Evolutionary conservation across 176 grass and related monocot species (phyloP).

Genomic region (Elymus sibiricus): DNA sequence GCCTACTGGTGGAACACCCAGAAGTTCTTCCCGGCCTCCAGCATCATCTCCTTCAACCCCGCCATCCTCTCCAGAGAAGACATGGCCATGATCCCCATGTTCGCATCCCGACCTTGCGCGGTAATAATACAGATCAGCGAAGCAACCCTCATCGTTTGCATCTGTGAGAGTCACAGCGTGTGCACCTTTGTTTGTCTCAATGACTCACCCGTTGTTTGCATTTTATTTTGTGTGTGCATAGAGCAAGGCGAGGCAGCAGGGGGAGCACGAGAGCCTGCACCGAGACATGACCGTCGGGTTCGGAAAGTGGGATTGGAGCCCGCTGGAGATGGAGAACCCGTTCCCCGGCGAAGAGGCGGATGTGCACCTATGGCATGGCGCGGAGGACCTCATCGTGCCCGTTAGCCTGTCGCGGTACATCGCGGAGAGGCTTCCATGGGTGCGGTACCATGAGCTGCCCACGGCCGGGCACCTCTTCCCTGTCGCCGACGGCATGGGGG

Average conservation of each 20-base stretch:
- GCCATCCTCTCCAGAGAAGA: constrained; percentile 41
- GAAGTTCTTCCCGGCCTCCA: constrained; percentile 68
- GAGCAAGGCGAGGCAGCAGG: constrained; percentile 44
- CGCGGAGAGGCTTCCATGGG: constrained; percentile 56
- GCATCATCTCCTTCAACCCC: constrained; percentile 41
- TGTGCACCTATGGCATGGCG: constrained; percentile 84
- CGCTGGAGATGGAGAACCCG: constrained; percentile 69
- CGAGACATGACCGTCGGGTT: background rate
- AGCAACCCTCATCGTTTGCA: background rate
- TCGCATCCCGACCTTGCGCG: constrained; percentile 21
- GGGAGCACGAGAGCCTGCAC: constrained; percentile 5
- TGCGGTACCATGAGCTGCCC: constrained; percentile 78
- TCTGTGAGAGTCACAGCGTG: background rate
- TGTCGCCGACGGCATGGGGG: constrained; percentile 50
- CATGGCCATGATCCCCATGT: constrained; percentile 40
- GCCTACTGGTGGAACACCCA: constrained; percentile 93
- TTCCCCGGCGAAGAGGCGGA: constrained; percentile 58
- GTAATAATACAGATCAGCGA: background rate
- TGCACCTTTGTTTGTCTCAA: background rate
- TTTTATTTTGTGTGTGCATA: background rate
- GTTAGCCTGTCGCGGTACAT: constrained; percentile 63
- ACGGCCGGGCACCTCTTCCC: constrained; percentile 68
- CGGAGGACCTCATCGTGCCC: constrained; percentile 69
- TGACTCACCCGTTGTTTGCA: background rate
- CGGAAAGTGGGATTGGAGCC: constrained; percentile 8